phyloP scores from a whole-genome alignment of 1,284 basidiomycete species.

The Boletus smithii region DNA sequence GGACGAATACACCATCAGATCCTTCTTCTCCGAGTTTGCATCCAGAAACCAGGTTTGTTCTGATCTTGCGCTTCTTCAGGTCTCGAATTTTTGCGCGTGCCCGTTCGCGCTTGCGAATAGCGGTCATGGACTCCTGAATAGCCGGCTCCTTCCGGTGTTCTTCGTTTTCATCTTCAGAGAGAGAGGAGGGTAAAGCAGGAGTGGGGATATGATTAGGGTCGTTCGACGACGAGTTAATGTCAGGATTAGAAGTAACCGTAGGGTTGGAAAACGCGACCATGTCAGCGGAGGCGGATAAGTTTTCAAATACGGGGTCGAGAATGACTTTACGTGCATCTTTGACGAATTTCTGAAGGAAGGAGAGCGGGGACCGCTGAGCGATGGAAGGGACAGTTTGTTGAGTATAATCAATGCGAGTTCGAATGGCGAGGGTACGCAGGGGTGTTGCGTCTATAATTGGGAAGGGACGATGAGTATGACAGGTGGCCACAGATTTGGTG shows the following conservation, averaged over 20 bases:
- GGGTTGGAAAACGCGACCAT: conserved; percentile 20
- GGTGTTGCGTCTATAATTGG: conserved; percentile 39
- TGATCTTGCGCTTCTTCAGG: conserved; percentile 52
- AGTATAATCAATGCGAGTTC: conserved; percentile 35
- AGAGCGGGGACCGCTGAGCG: conserved; percentile 46
- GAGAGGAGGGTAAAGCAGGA: conserved; percentile 28
- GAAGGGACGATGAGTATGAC: conserved; percentile 8
- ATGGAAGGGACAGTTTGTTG: conserved; percentile 38
- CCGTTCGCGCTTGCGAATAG: conserved; percentile 39
- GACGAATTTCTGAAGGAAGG: conserved; percentile 61
- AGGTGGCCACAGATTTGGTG: background rate
- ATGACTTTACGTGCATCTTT: conserved; percentile 49
- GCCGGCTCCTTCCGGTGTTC: conserved; percentile 34
- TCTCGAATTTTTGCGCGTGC: conserved; percentile 54
- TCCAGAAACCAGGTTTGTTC: conserved; percentile 20
- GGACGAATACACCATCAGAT: conserved; percentile 45
- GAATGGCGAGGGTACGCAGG: conserved; percentile 43
- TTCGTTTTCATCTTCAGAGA: conserved; percentile 41
- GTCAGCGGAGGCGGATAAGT: conserved; percentile 29
- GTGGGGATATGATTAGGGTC: conserved; percentile 20
- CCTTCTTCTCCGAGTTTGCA: conserved; percentile 33
- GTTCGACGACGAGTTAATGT: conserved; percentile 23
- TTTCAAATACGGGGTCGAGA: conserved; percentile 57
- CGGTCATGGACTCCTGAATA: conserved; percentile 18
- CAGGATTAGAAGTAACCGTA: conserved; percentile 31